These are phyloP conservation scores for Kwoniella mangroviensis DNA, from an alignment of 768 basidiomycete genomes.

Conservation along the genomic window DNA sequence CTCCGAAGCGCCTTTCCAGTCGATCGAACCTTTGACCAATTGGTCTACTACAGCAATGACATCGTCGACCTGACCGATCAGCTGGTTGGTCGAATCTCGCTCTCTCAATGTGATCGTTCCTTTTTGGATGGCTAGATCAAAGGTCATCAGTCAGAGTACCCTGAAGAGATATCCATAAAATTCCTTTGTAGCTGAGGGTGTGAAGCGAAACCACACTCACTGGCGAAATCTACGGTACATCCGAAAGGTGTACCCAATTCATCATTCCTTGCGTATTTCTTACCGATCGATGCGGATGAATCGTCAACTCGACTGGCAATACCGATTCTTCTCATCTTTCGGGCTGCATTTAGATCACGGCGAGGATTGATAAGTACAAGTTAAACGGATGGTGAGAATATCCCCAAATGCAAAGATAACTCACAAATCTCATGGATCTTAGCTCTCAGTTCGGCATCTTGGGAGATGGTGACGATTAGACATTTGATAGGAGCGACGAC, in stretches of 20 bases:
- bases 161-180: too few relatives aligned
- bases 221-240: slow-evolving; percentile 93
- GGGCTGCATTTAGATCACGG: slow-evolving; percentile 63
- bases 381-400: too few relatives aligned
- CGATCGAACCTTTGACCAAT: slow-evolving; percentile 73
- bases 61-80: slow-evolving; percentile 86
- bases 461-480: slow-evolving; percentile 90
- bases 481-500: slow-evolving; percentile 94
- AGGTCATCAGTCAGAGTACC: background rate
- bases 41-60: slow-evolving; percentile 80
- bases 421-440: slow-evolving; percentile 86
- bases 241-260: slow-evolving; percentile 98
- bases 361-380: background rate
- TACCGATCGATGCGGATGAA: slow-evolving; percentile 91
- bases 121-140: slow-evolving; percentile 77
- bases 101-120: slow-evolving; percentile 82
- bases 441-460: slow-evolving; percentile 79
- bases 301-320: slow-evolving; percentile 94
- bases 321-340: slow-evolving; percentile 83
- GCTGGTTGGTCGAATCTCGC: slow-evolving; percentile 89
- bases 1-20: slow-evolving; percentile 76
- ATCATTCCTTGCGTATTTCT: slow-evolving; percentile 96
- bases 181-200: background rate
- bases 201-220: slow-evolving; percentile 60
- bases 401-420: slow-evolving; percentile 57